phyloP scores from a whole-genome alignment of 768 basidiomycete genomes.

The Polyporus arcularius region DNA sequence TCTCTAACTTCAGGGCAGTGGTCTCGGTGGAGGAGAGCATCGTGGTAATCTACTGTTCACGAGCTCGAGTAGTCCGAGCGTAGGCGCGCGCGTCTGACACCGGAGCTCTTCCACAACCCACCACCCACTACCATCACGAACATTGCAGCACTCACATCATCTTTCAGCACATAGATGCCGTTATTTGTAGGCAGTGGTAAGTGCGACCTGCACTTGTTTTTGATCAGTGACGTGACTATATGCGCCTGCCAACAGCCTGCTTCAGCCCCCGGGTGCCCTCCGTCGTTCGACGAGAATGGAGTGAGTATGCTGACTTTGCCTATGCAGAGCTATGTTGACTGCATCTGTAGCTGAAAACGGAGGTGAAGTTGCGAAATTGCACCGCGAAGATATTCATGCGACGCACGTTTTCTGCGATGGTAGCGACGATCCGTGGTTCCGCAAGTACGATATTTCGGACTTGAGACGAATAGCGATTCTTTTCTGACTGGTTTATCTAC shows the following conservation, averaged over 20 bases:
- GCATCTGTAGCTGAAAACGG: background rate
- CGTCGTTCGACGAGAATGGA: background rate
- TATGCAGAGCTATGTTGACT: background rate
- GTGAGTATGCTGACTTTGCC: background rate
- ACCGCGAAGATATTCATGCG: background rate
- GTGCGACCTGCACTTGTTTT: no score
- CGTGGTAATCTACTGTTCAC: no score
- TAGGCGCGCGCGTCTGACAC: no score
- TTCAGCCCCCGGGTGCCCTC: conserved; percentile 11
- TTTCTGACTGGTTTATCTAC: background rate
- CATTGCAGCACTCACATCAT: no score
- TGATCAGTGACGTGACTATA: no score
- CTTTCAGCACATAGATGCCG: no score
- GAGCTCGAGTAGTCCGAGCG: no score
- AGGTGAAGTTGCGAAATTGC: background rate
- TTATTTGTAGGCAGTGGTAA: no score
- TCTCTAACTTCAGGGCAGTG: no score
- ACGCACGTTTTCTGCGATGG: conserved; percentile 12
- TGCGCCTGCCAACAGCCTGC: conserved; percentile 1
- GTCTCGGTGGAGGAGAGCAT: no score
- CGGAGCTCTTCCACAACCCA: no score
- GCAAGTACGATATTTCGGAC: background rate
- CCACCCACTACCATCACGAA: no score
- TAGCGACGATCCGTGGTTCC: conserved; percentile 14
- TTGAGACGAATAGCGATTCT: background rate